A percentile compares a stretch with the other conserved stretches of the same genome.
Evolutionary conservation across 495 filamentous ascomycete genomes (phyloP).

Genomic region (Xylaria telfairii): DNA sequence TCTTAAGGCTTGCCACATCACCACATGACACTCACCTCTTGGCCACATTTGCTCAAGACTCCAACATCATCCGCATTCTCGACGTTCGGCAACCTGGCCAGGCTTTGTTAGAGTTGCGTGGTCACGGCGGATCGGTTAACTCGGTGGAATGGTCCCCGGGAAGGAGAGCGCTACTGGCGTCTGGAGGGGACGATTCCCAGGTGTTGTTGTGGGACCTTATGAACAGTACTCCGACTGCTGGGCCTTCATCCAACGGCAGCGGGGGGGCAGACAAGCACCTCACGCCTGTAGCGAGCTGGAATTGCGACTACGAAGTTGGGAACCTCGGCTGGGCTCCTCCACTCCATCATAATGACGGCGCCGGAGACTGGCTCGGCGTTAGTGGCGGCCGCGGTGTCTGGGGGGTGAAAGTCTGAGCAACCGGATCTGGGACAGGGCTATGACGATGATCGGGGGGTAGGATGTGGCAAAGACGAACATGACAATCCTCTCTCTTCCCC

Average conservation of each 20-base stretch:
- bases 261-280: conserved; percentile 62
- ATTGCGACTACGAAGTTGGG: conserved; percentile 94
- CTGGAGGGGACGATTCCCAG: conserved; percentile 87
- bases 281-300: conserved; percentile 84
- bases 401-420: conserved; percentile 67
- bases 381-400: conserved; percentile 90
- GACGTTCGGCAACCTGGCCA: conserved; percentile 97
- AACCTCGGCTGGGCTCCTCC: conserved; percentile 95
- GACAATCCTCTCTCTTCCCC: background rate
- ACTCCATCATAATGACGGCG: conserved; percentile 68
- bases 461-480: background rate
- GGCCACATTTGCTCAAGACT: conserved; percentile 94
- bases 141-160: conserved; percentile 95
- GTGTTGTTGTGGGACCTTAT: conserved; percentile 95
- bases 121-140: conserved; percentile 85
- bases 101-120: conserved; percentile 90
- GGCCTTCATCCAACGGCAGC: conserved; percentile 52
- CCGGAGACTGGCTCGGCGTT: conserved; percentile 91
- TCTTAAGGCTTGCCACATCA: conserved; percentile 89
- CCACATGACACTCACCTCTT: conserved; percentile 95
- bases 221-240: conserved; percentile 64
- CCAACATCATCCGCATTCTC: conserved; percentile 89
- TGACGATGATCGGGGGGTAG: background rate
- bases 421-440: background rate
- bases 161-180: conserved; percentile 85